Base-by-base conservation (phyloP, 2,329 filamentous ascomycete species). In the Trichoderma asperellum region DNA sequence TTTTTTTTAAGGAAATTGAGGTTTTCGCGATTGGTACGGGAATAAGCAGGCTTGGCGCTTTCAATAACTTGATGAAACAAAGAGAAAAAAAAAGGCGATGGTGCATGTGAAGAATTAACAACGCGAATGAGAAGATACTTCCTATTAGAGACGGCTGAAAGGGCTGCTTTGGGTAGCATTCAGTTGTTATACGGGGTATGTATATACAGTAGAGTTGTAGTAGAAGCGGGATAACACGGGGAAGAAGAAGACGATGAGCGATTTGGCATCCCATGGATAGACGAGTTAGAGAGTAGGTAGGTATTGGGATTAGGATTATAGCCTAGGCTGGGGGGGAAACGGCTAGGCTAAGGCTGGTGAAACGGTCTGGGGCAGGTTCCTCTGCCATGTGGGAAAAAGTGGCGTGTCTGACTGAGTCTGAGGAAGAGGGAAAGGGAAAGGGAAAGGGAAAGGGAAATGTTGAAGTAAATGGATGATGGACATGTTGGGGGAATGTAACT, bases 301-400 rank as follows among this genome's bases (percentile, higher is more conserved):
- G 1, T 43, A 18, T 5, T 18, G n/a, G n/a, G n/a, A 43, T n/a
- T 43, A 18, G 14, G 16, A n/a, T 43, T 5, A 18, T 57, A 57
- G 53, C 18, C 29, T 27, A 32, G 53, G 62, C 63, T 58, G 63
- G 57, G 62, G 35, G 43, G 21, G n/a, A 5, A 7, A 21, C 21
- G 47, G n/a, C 47, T 49, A 47, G 53, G 52, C 62, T 49, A 49
- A 27, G 58, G 63, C 24, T 57, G 27, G 63, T 58, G 63, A 66
- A 49, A 66, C 37, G 53, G 32, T 56, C 43, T 58, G 32, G 32
- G 56, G 62, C 21, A 52, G 34, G 18, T 47, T 12, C 27, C 16
- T 67, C 47, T 49, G 63, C 55, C 40, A 49, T 56, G 32, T 49
- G 63, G 56, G 12, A 55, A 52, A 52, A 59, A 52, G 55, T 57